Evolutionary conservation across 1,139 yeast species (phyloP), one percentile per base, ranked within the genome.

Genomic region (Geotrichum phurueaensis): DNA sequence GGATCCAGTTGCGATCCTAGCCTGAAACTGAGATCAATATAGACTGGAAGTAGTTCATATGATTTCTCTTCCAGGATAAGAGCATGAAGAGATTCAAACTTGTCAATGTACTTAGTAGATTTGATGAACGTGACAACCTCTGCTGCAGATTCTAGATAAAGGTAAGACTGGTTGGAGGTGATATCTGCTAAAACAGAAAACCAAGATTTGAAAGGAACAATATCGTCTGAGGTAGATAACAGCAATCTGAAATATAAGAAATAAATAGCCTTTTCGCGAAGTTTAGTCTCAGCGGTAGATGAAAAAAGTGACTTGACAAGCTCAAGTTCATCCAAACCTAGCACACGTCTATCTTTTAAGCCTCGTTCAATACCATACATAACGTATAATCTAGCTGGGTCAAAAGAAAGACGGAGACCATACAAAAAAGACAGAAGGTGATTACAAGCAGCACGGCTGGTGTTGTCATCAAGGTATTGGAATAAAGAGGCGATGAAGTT

Each of bases 371-470:
- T 67, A 7, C 96, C 96, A 39, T 76, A 73, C 1, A 84, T 69
- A 2, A 87, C 73, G 66, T 83, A 87, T 1, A 87, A 79, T 70
- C 90, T 81, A 0, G 94, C 83, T 1, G 92, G 89, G 64, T 85
- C 96, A 73, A 84, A 90, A 0, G 85, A 74, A 9, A 81, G 79
- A 57, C 81, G 80, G 29, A 78, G 71, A 4, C 77, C 78, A 36
- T 75, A 78, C 55, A 88, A 70, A 1, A 83, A 79, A 9, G 72
- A 72, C 54, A 87, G 71, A 5, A 85, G 67, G 1, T 80, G 60
- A 1, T 61, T 50, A 2, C 71, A 60, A 18, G 78, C 65, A 12
- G 65, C 67, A 1, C 69, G 60, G 3, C 77, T 76, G 10, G 72
- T 69, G 0, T 73, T 73, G 1, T 72, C 65, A 1, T 72, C 68